Evolutionary conservation across 768 basidiomycete species (phyloP).

Genomic region (Serendipita indica): DNA sequence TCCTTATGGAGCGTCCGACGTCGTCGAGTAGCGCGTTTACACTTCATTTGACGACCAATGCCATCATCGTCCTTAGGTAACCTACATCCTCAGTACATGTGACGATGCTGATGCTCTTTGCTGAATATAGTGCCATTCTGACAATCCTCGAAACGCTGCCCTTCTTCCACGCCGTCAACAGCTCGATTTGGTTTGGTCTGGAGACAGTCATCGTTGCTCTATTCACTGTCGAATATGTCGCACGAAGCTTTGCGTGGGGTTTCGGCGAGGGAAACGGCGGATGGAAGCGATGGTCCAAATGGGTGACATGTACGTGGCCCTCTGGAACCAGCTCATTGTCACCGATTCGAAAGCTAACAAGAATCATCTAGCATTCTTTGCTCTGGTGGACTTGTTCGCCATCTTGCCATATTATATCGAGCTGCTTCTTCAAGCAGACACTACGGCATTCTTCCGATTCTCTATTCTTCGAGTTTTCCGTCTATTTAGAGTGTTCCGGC

Average conservation of each 20-base stretch:
- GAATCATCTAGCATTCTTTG: conserved; percentile 53
- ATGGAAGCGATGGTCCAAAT: conserved; percentile 44
- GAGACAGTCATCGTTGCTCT: conserved; percentile 73
- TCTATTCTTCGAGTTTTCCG: conserved; percentile 85
- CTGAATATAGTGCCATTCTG: conserved; percentile 33
- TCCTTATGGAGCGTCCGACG: conserved; percentile 3
- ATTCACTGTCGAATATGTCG: conserved; percentile 76
- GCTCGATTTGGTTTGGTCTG: conserved; percentile 68
- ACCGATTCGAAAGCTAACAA: too few species aligned
- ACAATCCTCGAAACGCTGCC: conserved; percentile 73
- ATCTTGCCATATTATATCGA: conserved; percentile 86
- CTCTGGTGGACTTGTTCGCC: conserved; percentile 70
- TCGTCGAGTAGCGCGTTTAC: conserved; percentile 3
- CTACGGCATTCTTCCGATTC: conserved; percentile 81
- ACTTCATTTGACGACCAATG: neutral
- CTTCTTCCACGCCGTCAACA: conserved; percentile 51
- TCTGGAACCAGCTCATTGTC: neutral
- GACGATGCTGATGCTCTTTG: neutral
- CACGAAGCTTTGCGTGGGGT: conserved; percentile 62
- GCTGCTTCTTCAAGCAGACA: conserved; percentile 69
- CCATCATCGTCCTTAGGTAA: conserved; percentile 3
- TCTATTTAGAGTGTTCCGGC: conserved; percentile 73
- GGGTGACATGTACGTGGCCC: conserved; percentile 46
- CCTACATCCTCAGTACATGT: neutral
- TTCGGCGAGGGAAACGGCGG: conserved; percentile 23